These are phyloP conservation scores for Colletotrichum neosansevieriae DNA, from an alignment of 2,329 filamentous ascomycete species.

Conservation along the genomic window DNA sequence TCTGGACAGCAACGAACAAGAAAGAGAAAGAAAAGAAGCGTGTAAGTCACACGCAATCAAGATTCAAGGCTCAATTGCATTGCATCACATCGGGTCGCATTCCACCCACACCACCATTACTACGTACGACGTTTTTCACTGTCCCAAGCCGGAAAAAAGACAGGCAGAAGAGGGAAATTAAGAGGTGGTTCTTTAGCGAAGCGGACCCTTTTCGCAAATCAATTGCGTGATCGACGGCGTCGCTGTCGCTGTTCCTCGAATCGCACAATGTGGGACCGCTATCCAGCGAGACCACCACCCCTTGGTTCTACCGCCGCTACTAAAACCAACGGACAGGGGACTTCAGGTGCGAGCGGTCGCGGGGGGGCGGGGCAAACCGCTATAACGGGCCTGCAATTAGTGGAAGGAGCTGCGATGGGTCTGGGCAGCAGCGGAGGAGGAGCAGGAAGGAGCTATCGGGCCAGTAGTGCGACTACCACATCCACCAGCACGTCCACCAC, in stretches of 20 bases:
- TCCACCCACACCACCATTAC: neutral
- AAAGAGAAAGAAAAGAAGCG: too few species aligned
- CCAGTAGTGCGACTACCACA: neutral
- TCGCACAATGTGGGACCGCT: slow-evolving; percentile 23
- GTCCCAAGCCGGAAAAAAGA: too few species aligned
- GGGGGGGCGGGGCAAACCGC: slow-evolving; percentile 17
- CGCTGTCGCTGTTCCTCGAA: neutral
- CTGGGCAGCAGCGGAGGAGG: slow-evolving; percentile 7
- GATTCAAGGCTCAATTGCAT: neutral
- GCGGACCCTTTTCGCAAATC: slow-evolving; percentile 1
- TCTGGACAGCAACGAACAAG: too few species aligned
- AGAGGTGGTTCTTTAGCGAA: slow-evolving; percentile 20
- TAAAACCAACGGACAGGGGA: neutral
- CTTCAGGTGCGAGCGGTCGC: neutral
- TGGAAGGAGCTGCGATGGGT: slow-evolving; percentile 20
- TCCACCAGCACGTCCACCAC: too few species aligned
- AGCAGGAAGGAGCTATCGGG: neutral
- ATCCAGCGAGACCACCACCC: slow-evolving; percentile 13
- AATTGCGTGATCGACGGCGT: slow-evolving; percentile 16
- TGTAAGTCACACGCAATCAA: neutral
- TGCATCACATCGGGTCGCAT: neutral
- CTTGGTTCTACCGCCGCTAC: neutral
- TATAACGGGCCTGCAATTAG: slow-evolving; percentile 35
- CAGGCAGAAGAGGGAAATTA: slow-evolving; percentile 19
- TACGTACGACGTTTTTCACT: neutral